Base-by-base conservation (phyloP, 805 yeast species). In the Monosporozyma aquatica region DNA sequence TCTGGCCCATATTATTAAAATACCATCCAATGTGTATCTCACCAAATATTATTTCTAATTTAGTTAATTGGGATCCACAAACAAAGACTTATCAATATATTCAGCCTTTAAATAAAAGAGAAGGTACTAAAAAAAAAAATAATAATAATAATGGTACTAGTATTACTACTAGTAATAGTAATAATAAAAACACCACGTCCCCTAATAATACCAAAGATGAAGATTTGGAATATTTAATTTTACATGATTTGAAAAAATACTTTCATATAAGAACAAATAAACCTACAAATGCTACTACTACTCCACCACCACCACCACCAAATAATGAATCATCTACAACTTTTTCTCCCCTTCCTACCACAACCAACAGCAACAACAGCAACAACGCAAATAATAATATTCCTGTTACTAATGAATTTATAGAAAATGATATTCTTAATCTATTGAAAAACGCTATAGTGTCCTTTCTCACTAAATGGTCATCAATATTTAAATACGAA, bases 1-100 rank as follows among this genome's bases (percentile, higher is more conserved):
- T 85, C 6, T 89, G 97, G 97, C 95, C 96, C 1, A 64, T 85
- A 4, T 61, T 89, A 40, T 62, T 89, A 44, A 79, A 79, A 50
- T 78, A 78, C 53, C 97, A 89, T 59, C 96, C 97, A 1, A 84
- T 80, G 66, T 95, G 86, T 11, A 62, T 76, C 25, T 70, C 78
- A 39, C 95, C 96, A 0, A 82, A 76, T 51, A 70, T 86, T 28
- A 73, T 75, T 47, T 80, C 86, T 2, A 90, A 71, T 48, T 65
- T 66, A 3, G 46, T 51, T 6, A 26, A 45, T 7, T 57, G 60
- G 60, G 60, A 55, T 40, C 32, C 47, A 5, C 45, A 42, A 13
- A 39, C 44, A 50, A 55, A 40, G 40, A 46, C 41, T 6, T 43
- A 45, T 32, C 38, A 41, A 34, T 41, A 32, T 10, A 32, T 40